Evolutionary conservation across 768 basidiomycete species (phyloP).

Genomic region (Suillus subaureus): DNA sequence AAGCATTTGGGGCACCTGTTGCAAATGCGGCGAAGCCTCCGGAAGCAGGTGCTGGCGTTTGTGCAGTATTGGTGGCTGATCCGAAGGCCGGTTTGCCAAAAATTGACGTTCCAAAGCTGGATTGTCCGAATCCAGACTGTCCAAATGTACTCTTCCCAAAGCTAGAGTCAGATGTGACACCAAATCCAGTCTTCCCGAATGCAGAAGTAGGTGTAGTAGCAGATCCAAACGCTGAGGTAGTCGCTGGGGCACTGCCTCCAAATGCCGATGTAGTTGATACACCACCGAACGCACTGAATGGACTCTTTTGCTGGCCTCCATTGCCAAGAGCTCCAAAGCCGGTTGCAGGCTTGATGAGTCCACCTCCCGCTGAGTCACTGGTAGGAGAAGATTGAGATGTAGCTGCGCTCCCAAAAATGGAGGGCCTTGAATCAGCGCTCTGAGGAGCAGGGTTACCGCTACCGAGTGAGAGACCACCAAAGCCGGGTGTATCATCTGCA

Average conservation of each 20-base stretch:
- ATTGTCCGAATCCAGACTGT: constrained; percentile 38
- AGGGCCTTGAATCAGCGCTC: constrained; percentile 27
- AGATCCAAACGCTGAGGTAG: constrained; percentile 19
- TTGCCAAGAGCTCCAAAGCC: constrained; percentile 36
- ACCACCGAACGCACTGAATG: constrained; percentile 24
- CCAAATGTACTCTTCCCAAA: constrained; percentile 25
- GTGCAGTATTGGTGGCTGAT: constrained; percentile 18
- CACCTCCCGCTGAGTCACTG: constrained; percentile 18
- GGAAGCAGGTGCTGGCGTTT: constrained; percentile 18
- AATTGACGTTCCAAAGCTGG: constrained; percentile 40
- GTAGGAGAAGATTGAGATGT: constrained; percentile 8
- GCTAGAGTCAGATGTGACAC: constrained; percentile 30
- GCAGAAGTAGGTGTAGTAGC: constrained; percentile 16
- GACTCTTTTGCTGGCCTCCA: constrained; percentile 27
- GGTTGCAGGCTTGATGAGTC: constrained; percentile 35
- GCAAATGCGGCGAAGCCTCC: constrained; percentile 43
- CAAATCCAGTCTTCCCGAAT: constrained; percentile 26
- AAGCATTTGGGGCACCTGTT: constrained; percentile 28
- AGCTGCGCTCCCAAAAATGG: constrained; percentile 35
- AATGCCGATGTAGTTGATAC: not conserved
- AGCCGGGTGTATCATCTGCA: constrained; percentile 31
- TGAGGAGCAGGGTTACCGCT: constrained; percentile 19
- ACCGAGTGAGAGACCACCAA: constrained; percentile 37
- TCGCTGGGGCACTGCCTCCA: constrained; percentile 19
- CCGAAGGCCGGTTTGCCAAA: constrained; percentile 42